Conservation (phyloP, 129 eudicot genomes). For the Lactuca sativa region DNA sequence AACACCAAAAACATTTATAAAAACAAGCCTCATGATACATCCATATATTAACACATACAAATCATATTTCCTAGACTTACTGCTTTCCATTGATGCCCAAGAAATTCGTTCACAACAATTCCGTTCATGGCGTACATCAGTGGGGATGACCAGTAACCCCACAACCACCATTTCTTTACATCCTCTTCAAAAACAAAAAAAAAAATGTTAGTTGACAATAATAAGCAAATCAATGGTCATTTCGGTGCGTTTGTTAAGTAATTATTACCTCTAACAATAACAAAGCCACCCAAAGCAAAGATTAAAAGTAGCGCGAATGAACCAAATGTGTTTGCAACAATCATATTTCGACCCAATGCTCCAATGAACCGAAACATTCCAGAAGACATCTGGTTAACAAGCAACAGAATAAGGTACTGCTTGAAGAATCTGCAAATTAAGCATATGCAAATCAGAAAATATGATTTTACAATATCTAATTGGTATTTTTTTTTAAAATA, state of each 20-base stretch:
- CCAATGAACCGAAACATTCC: conserved; percentile 57
- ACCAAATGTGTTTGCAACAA: conserved; percentile 62
- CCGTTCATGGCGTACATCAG: conserved; percentile 71
- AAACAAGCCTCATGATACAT: neutral
- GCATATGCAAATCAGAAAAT: neutral
- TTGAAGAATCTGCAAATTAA: conserved; percentile 56
- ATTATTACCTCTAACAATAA: conserved; percentile 31
- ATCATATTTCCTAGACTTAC: conserved; percentile 38
- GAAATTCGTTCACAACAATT: conserved; percentile 60
- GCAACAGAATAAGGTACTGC: conserved; percentile 42
- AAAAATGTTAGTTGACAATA: neutral
- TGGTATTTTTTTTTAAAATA: too few species aligned
- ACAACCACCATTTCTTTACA: conserved; percentile 65
- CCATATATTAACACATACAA: neutral
- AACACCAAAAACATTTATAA: neutral
- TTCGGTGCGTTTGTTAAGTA: neutral
- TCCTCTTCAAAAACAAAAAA: conserved; percentile 18
- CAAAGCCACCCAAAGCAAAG: conserved; percentile 55
- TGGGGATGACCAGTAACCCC: conserved; percentile 77
- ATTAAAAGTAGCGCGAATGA: conserved; percentile 29
- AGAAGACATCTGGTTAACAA: conserved; percentile 57
- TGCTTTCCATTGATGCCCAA: conserved; percentile 51
- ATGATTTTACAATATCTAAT: too few species aligned
- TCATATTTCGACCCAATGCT: conserved; percentile 55
- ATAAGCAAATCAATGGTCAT: neutral